Evolutionary conservation across 2,329 filamentous ascomycete species (phyloP).

Genomic region (Fusarium agapanthi): DNA sequence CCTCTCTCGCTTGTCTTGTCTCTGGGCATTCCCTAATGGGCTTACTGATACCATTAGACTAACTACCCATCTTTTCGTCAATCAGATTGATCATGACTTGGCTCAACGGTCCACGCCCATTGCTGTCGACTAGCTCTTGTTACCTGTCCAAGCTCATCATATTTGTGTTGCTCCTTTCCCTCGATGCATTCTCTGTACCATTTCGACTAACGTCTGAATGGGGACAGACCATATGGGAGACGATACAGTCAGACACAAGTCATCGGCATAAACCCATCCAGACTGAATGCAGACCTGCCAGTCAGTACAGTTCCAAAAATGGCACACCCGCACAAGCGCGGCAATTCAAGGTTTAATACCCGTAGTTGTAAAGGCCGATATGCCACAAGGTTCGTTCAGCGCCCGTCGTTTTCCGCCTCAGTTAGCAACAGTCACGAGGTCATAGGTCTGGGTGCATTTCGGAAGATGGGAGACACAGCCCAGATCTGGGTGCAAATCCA

Average conservation of each 20-base stretch:
- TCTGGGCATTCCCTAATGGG: not conserved
- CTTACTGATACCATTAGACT: not conserved
- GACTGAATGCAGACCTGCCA: not conserved
- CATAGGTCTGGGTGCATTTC: slow-evolving; percentile 3
- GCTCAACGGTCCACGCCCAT: not conserved
- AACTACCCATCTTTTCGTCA: not conserved
- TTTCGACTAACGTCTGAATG: not conserved
- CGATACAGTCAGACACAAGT: not conserved
- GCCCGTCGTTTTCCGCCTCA: slow-evolving; percentile 18
- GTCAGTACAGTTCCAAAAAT: not conserved
- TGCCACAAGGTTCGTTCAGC: slow-evolving; percentile 13
- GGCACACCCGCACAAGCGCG: not conserved
- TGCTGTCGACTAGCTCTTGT: not conserved
- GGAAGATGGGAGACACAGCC: not conserved
- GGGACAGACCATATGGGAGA: not conserved
- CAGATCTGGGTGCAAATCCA: not conserved
- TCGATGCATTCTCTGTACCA: not conserved
- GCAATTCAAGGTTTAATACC: slow-evolving; percentile 32
- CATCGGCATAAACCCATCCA: not conserved
- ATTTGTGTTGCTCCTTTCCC: not conserved
- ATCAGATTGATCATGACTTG: not conserved
- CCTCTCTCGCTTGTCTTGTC: slow-evolving; percentile 20
- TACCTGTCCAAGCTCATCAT: not conserved
- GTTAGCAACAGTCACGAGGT: slow-evolving; percentile 14
- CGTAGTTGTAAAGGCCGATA: slow-evolving; percentile 7